phyloP scores from a whole-genome alignment of 2,329 filamentous ascomycete genomes.

The Fusarium pseudograminearum region DNA sequence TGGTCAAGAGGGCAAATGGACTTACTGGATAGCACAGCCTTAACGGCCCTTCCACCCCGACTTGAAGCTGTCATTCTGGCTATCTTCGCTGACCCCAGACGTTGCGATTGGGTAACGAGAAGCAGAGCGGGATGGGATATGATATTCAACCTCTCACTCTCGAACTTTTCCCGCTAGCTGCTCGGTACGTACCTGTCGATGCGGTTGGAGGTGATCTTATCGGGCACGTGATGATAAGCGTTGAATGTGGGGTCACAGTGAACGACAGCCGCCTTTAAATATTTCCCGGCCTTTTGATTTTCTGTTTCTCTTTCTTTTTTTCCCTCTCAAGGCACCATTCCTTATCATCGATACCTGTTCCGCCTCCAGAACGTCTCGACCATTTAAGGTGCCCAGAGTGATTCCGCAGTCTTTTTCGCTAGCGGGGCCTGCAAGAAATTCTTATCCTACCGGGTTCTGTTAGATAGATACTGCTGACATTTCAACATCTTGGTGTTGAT shows the following conservation, averaged over 20 bases:
- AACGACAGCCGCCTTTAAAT: background rate
- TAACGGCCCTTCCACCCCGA: conserved; percentile 65
- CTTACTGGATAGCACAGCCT: conserved; percentile 65
- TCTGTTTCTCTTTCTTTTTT: conserved; percentile 45
- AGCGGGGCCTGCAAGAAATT: conserved; percentile 81
- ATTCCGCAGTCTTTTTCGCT: conserved; percentile 93
- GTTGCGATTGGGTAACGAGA: conserved; percentile 28
- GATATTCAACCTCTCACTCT: conserved; percentile 41
- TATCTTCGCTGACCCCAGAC: conserved; percentile 30
- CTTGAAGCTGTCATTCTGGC: conserved; percentile 64
- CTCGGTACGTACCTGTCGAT: conserved; percentile 44
- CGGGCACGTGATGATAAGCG: background rate
- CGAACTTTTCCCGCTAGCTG: conserved; percentile 47
- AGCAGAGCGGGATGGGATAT: conserved; percentile 33
- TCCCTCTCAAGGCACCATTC: conserved; percentile 76
- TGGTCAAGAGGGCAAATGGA: background rate
- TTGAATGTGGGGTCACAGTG: background rate
- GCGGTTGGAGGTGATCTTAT: background rate
- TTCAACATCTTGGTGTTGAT: background rate
- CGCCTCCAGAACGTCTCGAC: conserved; percentile 81
- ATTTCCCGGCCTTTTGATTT: conserved; percentile 27
- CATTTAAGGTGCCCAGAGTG: conserved; percentile 92
- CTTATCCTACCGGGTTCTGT: conserved; percentile 80
- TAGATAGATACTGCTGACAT: conserved; percentile 98
- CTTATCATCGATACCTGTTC: conserved; percentile 93